Percentiles rank a stretch among this genome's conserved stretches.
Conservation (phyloP, 2,329 filamentous ascomycete genomes). For the Aspergillus melleus region DNA sequence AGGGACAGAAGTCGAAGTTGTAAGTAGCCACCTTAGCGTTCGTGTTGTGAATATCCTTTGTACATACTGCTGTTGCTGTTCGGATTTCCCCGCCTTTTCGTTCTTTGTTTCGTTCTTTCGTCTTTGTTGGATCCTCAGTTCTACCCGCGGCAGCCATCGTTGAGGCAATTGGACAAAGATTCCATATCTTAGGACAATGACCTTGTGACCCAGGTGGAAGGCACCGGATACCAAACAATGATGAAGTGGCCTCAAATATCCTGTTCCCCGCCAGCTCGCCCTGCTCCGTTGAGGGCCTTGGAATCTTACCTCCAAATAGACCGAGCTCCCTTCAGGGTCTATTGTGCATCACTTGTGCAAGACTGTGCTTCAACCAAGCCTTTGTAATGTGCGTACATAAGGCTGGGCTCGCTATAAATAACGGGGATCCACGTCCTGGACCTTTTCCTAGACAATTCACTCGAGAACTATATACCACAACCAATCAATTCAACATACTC, state of each 20-base stretch:
- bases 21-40: constrained; percentile 24
- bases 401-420: neutral
- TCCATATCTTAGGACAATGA: neutral
- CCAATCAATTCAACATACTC: neutral
- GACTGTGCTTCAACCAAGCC: neutral
- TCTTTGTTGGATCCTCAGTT: neutral
- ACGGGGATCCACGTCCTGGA: neutral
- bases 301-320: neutral
- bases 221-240: neutral
- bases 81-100: neutral
- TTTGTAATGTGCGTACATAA: neutral
- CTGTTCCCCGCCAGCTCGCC: neutral
- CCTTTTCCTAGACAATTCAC: neutral
- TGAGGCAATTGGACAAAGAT: neutral
- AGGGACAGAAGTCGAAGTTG: constrained; percentile 57
- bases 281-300: neutral
- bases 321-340: neutral
- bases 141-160: neutral
- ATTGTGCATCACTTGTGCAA: neutral
- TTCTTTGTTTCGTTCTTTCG: neutral
- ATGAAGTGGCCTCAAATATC: neutral
- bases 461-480: neutral
- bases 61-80: neutral
- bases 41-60: neutral
- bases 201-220: neutral